Base-by-base conservation (phyloP, 768 basidiomycete genomes). In the Mycena venus region DNA sequence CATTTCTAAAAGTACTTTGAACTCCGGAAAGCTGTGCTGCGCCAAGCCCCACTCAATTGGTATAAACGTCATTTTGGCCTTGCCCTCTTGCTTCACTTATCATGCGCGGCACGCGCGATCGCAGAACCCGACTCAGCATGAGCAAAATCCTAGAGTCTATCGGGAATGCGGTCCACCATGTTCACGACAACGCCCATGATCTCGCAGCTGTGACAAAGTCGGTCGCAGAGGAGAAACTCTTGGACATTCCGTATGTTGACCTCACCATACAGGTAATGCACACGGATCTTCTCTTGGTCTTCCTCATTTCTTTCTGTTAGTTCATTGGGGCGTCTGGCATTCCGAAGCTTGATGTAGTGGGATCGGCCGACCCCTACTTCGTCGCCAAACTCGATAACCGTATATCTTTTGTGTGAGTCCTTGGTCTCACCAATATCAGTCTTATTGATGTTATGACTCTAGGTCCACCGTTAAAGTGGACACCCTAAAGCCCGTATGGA, bases 281-380 rank as follows among this genome's bases (percentile, higher is more conserved):
- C 36, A 19, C 17, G 12, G 44, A 38, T 34, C 64, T 40, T 15
- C n/a, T 60, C 51, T 40, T 25, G 70, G 12, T 55, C 25, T 21
- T 63, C 62, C 27, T 34, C 60, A 25, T 34, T 29, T 25, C 49
- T 38, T 11, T 70, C 14, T 23, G 15, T 3, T 65, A 93, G 90
- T 94, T 95, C 69, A 93, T 95, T 58, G 91, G 92, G 4, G 94
- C 94, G 7, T 89, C 89, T 19, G 89, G 88, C 1, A 79, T 95
- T 31, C 93, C 94, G 0, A 92, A 87, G 86, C 90, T 93, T 88
- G 93, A 94, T 75, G 87, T 94, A 11, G 86, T 92, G 0, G 88
- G 88, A 0, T 82, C 85, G 14, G 90, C 91, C 0, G 92, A 95
- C 83, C 93, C 94, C 7, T 95, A 93, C 77, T 93, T 95, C 78